Evolutionary conservation across 495 filamentous ascomycete species (phyloP).

Genomic region (Annulohypoxylon nitens): DNA sequence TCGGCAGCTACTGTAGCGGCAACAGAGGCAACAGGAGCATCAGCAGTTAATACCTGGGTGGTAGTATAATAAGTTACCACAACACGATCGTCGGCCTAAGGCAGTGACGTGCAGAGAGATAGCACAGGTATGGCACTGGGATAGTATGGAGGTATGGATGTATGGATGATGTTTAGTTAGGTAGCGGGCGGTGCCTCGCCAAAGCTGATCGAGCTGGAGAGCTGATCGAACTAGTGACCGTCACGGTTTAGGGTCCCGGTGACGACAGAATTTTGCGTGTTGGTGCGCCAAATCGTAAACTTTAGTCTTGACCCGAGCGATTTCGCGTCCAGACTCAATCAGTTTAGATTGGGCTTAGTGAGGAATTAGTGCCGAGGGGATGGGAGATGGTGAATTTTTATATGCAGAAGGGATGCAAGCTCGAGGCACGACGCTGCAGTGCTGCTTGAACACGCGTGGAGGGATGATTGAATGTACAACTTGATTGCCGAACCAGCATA

Average conservation of each 20-base stretch:
- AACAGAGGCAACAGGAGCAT: conserved; percentile 4
- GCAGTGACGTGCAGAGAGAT: conserved; percentile 45
- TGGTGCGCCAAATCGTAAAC: conserved; percentile 45
- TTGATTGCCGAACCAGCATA: conserved; percentile 50
- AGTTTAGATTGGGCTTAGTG: conserved; percentile 50
- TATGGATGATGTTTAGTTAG: conserved; percentile 32
- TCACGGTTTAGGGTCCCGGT: conserved; percentile 42
- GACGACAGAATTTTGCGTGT: conserved; percentile 49
- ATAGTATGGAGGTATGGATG: neutral
- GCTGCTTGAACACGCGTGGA: conserved; percentile 46
- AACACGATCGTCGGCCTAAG: conserved; percentile 41
- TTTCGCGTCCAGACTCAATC: conserved; percentile 48
- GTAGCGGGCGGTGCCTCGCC: conserved; percentile 29
- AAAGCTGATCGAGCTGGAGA: conserved; percentile 13
- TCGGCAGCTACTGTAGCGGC: conserved; percentile 3
- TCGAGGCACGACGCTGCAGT: conserved; percentile 49
- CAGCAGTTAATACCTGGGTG: conserved; percentile 11
- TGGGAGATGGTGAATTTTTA: conserved; percentile 50
- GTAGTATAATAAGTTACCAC: conserved; percentile 8
- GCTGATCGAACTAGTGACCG: conserved; percentile 42
- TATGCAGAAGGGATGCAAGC: conserved; percentile 47
- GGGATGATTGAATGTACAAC: conserved; percentile 46
- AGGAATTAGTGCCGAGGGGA: conserved; percentile 49
- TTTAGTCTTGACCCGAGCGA: conserved; percentile 45
- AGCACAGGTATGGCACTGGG: too few relatives aligned